Conservation (phyloP, 139 green algal species). For the Chlamydomonas sp. region DNA sequence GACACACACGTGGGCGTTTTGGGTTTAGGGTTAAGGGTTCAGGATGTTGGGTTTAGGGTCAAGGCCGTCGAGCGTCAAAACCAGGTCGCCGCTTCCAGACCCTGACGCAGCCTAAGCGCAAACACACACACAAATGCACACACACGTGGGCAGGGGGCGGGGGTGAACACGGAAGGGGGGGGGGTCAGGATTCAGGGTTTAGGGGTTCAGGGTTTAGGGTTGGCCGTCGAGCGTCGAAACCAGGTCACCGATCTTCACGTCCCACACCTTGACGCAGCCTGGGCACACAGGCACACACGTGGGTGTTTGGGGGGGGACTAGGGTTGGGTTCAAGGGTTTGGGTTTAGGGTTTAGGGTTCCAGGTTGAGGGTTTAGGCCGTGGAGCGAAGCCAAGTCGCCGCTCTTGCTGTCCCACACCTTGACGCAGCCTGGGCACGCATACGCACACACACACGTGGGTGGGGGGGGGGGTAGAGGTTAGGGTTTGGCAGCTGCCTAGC, state of each 20-base stretch:
- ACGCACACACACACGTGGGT: neutral
- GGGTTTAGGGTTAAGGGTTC: neutral
- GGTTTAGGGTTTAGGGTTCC: constrained; percentile 33
- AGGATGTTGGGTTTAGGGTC: neutral
- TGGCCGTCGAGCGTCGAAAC: constrained; percentile 69
- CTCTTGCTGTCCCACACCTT: constrained; percentile 58
- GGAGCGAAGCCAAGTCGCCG: constrained; percentile 41
- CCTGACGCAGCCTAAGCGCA: constrained; percentile 42
- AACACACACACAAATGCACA: neutral
- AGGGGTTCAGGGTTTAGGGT: no score
- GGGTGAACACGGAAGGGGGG: neutral
- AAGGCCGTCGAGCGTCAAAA: constrained; percentile 70
- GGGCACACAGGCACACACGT: neutral
- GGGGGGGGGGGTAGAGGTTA: no score
- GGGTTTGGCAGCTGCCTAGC: no score
- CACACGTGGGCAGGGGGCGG: neutral
- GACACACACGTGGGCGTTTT: neutral
- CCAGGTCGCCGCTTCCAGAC: constrained; percentile 60
- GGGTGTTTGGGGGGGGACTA: neutral
- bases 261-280: constrained; percentile 66
- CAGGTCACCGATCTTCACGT: constrained; percentile 36
- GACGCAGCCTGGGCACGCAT: constrained; percentile 36
- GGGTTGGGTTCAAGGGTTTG: neutral
- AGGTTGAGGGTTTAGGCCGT: constrained; percentile 48
- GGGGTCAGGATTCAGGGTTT: neutral